Evolutionary conservation across 2,329 filamentous ascomycete species (phyloP).

Genomic region (Sporothrix pseudoabietina): DNA sequence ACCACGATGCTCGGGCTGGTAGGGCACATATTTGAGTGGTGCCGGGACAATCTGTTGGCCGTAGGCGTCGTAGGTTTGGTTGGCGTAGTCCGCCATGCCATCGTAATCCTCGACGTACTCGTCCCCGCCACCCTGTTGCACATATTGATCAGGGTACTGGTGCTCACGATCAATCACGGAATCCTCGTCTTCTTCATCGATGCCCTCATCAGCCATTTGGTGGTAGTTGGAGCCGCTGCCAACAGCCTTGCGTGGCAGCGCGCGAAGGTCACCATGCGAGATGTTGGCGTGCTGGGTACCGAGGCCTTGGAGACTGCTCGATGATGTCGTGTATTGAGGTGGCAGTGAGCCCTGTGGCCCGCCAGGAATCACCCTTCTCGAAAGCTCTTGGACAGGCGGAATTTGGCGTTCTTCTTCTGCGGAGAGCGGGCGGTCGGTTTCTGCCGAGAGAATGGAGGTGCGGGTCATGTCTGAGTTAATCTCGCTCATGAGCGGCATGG

Average conservation of each 20-base stretch:
- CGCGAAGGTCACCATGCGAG: constrained; percentile 60
- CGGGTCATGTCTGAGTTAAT: constrained; percentile 86
- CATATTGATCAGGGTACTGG: constrained; percentile 48
- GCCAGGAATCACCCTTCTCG: constrained; percentile 57
- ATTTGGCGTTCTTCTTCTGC: constrained; percentile 59
- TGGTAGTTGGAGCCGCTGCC: constrained; percentile 33
- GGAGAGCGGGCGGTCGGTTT: constrained; percentile 72
- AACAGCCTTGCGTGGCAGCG: constrained; percentile 52
- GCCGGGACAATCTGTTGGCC: constrained; percentile 65
- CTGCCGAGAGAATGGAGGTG: constrained; percentile 81
- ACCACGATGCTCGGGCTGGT: constrained; percentile 68
- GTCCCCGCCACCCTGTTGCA: constrained; percentile 27
- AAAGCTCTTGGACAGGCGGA: constrained; percentile 66
- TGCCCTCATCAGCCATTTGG: constrained; percentile 45
- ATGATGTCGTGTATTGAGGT: constrained; percentile 46
- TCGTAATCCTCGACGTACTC: constrained; percentile 45
- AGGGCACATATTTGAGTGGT: constrained; percentile 66
- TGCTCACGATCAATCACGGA: constrained; percentile 42
- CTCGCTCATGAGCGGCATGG: constrained; percentile 86
- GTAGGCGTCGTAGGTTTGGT: constrained; percentile 54
- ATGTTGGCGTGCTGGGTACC: constrained; percentile 69
- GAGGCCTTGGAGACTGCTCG: constrained; percentile 54
- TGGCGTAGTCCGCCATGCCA: constrained; percentile 35
- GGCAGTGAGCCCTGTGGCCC: constrained; percentile 54
- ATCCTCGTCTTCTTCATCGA: constrained; percentile 52